phyloP scores from a whole-genome alignment of 192 early-diverging fungal species.

The Dispira simplex region DNA sequence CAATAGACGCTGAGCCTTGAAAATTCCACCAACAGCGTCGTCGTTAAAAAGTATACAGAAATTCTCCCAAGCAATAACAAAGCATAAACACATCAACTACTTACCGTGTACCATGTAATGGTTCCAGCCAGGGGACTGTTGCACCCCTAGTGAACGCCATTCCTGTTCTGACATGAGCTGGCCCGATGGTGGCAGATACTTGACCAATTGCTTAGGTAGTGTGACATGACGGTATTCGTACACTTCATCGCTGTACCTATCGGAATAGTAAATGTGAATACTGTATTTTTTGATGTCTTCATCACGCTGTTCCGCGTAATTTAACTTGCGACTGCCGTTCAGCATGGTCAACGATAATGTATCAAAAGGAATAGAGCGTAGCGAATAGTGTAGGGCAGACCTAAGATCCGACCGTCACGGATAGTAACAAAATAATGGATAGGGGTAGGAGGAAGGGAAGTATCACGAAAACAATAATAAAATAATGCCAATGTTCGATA shows the following conservation, averaged over 20 bases:
- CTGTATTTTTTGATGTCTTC: conserved; percentile 6
- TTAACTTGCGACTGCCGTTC: conserved; percentile 7
- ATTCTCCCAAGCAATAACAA: too few relatives aligned
- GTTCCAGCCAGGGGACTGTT: conserved; percentile 14
- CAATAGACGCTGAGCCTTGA: background rate
- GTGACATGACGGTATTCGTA: conserved; percentile 12
- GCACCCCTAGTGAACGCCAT: conserved; percentile 16
- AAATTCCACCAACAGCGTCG: background rate
- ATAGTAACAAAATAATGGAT: too few relatives aligned
- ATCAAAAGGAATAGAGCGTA: too few relatives aligned
- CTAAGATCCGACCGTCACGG: too few relatives aligned
- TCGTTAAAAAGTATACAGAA: background rate
- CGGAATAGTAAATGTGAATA: conserved; percentile 11
- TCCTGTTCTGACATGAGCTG: conserved; percentile 16
- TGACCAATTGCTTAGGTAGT: conserved; percentile 13
- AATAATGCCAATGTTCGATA: too few relatives aligned
- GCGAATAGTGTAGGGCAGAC: too few relatives aligned
- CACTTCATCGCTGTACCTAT: conserved; percentile 3
- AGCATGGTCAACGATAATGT: conserved; percentile 1
- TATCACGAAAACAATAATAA: too few relatives aligned
- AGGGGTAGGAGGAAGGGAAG: too few relatives aligned
- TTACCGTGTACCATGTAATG: conserved; percentile 19
- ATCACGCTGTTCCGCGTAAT: background rate
- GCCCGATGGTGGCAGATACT: conserved; percentile 12
- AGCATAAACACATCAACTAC: background rate